phyloP scores from a whole-genome alignment of 2,329 filamentous ascomycete species.

The Colletotrichum sojae region DNA sequence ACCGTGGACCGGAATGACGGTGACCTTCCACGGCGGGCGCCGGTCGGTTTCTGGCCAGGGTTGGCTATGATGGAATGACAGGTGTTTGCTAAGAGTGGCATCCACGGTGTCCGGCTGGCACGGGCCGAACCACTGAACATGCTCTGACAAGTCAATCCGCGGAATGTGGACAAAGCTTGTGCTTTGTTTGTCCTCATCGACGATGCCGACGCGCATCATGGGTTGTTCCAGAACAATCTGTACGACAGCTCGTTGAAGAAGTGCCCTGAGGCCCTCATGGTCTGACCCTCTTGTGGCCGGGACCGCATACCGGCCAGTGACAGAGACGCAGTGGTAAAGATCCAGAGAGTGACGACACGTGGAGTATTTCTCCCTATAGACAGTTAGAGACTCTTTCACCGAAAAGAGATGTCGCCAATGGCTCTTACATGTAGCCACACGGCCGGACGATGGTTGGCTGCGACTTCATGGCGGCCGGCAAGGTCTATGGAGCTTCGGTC shows the following conservation, averaged over 20 bases:
- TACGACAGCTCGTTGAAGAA: conserved; percentile 56
- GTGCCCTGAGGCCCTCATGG: conserved; percentile 18
- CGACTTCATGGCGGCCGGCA: not conserved
- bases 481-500: not conserved
- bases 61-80: conserved; percentile 57
- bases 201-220: conserved; percentile 64
- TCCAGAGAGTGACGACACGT: conserved; percentile 62
- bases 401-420: no score
- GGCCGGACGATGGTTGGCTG: conserved; percentile 22
- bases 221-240: conserved; percentile 59
- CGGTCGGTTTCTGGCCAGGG: conserved; percentile 57
- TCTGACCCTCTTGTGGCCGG: conserved; percentile 5
- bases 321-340: conserved; percentile 62
- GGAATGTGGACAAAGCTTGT: conserved; percentile 61
- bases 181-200: conserved; percentile 57
- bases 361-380: conserved; percentile 59
- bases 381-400: conserved; percentile 28
- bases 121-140: conserved; percentile 55
- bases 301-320: conserved; percentile 60
- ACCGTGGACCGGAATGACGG: conserved; percentile 45
- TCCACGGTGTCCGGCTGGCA: conserved; percentile 37
- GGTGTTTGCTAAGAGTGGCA: conserved; percentile 47
- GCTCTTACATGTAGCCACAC: conserved; percentile 32
- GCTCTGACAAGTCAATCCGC: conserved; percentile 58
- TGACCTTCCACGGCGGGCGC: conserved; percentile 63